Percentiles rank a stretch among this genome's conserved stretches.
These are phyloP conservation scores for Epichloe elymi DNA, from an alignment of 2,329 filamentous ascomycete genomes.

Conservation along the genomic window DNA sequence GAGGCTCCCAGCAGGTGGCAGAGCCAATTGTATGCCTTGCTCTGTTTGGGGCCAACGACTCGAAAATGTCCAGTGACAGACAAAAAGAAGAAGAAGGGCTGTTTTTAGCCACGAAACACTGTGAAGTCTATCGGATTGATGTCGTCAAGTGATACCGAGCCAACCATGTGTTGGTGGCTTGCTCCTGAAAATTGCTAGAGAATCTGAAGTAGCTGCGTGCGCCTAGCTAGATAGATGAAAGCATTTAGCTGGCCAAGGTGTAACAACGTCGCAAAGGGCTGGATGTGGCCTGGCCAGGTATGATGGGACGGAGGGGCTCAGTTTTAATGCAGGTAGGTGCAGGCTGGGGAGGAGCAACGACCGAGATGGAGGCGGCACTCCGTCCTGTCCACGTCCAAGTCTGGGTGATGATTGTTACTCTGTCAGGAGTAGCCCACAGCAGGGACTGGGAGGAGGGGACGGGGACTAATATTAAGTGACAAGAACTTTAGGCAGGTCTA, in stretches of 20 bases:
- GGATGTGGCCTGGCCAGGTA: constrained; percentile 4
- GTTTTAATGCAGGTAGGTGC: constrained; percentile 6
- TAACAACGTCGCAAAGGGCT: background rate
- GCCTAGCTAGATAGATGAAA: background rate
- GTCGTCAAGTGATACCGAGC: background rate
- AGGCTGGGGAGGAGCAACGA: background rate
- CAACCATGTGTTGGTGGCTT: background rate
- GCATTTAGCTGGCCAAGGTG: background rate
- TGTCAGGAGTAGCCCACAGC: background rate
- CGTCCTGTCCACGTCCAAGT: background rate
- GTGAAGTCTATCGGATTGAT: background rate
- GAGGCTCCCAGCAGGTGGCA: background rate
- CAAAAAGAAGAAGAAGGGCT: background rate
- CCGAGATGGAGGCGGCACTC: background rate
- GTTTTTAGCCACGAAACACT: background rate
- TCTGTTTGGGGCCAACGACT: background rate
- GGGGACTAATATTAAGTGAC: background rate
- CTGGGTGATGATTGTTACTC: background rate
- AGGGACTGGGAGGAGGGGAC: background rate
- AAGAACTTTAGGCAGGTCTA: background rate
- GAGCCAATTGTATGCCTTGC: background rate
- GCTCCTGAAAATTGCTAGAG: background rate
- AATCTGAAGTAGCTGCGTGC: background rate
- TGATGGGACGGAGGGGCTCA: constrained; percentile 8
- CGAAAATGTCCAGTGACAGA: background rate